phyloP scores from a whole-genome alignment of 2,329 filamentous ascomycete species.

The Raffaelea arxii region DNA sequence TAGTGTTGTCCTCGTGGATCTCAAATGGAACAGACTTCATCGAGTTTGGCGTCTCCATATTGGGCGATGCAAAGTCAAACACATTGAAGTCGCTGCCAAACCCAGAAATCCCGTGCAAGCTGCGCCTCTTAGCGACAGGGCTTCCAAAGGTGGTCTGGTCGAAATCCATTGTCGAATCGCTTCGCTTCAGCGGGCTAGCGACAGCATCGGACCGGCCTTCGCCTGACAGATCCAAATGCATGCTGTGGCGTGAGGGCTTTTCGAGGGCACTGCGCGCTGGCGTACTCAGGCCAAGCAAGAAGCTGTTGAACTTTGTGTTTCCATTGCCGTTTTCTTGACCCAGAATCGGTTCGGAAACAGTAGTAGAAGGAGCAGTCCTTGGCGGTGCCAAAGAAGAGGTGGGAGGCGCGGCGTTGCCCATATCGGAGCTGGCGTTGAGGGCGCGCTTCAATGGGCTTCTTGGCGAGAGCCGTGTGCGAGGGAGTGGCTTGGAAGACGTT shows the following conservation, averaged over 20 bases:
- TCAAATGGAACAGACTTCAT: conserved; percentile 33
- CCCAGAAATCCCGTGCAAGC: conserved; percentile 65
- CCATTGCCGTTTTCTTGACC: conserved; percentile 31
- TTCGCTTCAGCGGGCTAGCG: conserved; percentile 83
- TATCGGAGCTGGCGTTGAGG: conserved; percentile 59
- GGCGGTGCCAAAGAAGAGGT: conserved; percentile 26
- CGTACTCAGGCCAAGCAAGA: conserved; percentile 27
- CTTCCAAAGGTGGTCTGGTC: conserved; percentile 71
- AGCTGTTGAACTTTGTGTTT: conserved; percentile 19
- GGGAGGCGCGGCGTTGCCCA: conserved; percentile 53
- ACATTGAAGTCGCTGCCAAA: conserved; percentile 60
- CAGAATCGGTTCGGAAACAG: conserved; percentile 10
- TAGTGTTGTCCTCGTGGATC: conserved; percentile 31
- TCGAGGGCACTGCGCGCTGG: conserved; percentile 35
- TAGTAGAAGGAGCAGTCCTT: conserved; percentile 23
- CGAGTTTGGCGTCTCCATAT: conserved; percentile 7
- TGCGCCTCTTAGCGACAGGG: conserved; percentile 84
- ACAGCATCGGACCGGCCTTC: conserved; percentile 39
- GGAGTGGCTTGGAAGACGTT: conserved; percentile 40
- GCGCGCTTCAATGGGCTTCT: conserved; percentile 75
- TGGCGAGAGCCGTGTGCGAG: conserved; percentile 60
- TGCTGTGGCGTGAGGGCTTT: conserved; percentile 41
- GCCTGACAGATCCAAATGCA: conserved; percentile 47
- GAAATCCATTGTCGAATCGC: conserved; percentile 80
- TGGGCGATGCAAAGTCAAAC: conserved; percentile 46